Conservation (phyloP, 768 basidiomycete genomes). For the Leccinum obscurum region DNA sequence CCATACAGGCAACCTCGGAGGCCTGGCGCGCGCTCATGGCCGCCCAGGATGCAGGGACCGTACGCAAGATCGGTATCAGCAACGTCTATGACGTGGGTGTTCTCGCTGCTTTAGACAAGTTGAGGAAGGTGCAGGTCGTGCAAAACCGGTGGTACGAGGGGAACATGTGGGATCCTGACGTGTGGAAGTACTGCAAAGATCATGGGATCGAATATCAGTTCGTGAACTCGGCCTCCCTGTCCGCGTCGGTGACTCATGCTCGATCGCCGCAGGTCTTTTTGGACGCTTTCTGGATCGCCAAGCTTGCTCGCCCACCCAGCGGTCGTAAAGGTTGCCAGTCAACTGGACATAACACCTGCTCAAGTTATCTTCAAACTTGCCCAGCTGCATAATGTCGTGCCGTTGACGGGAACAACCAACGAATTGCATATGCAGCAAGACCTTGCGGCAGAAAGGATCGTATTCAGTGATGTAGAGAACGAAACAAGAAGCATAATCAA, state of each 20-base stretch:
- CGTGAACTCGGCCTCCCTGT: conserved; percentile 10
- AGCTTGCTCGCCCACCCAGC: conserved; percentile 51
- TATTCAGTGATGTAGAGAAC: conserved; percentile 30
- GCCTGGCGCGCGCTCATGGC: conserved; percentile 66
- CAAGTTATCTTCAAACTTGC: conserved; percentile 72
- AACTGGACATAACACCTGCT: conserved; percentile 54
- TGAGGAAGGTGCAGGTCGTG: conserved; percentile 67
- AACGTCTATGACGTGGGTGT: conserved; percentile 68
- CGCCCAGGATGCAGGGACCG: conserved; percentile 65
- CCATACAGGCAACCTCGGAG: conserved; percentile 56
- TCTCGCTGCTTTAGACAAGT: conserved; percentile 51
- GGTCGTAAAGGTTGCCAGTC: conserved; percentile 44
- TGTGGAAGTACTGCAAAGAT: conserved; percentile 62
- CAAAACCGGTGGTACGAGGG: conserved; percentile 87
- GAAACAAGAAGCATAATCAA: conserved; percentile 26
- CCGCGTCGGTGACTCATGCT: background rate
- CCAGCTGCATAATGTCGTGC: conserved; percentile 64
- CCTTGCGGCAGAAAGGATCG: conserved; percentile 44
- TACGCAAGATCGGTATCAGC: conserved; percentile 69
- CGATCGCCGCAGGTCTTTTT: conserved; percentile 62
- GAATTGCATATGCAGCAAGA: conserved; percentile 69
- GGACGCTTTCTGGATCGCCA: conserved; percentile 84
- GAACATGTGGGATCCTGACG: conserved; percentile 71
- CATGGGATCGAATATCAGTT: conserved; percentile 75
- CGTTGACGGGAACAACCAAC: conserved; percentile 74